phyloP scores from a whole-genome alignment of 352 stramenopile genomes.

The Thalassiosira hispida region DNA sequence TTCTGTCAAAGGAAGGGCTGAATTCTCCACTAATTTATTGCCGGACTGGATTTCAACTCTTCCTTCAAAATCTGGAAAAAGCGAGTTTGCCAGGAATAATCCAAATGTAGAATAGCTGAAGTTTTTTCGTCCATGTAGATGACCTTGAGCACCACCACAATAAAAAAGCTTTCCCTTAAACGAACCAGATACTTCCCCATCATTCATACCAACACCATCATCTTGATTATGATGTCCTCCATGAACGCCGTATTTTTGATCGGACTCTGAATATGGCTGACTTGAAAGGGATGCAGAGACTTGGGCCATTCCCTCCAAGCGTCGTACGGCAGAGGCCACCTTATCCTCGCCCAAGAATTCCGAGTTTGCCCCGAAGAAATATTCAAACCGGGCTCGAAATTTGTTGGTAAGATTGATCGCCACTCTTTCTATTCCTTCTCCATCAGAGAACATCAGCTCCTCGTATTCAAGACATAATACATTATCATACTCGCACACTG shows the following conservation, averaged over 20 bases:
- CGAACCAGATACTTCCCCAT: not conserved
- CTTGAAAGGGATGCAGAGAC: constrained; percentile 29
- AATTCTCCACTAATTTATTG: constrained; percentile 26
- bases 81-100: constrained; percentile 43
- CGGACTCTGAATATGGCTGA: constrained; percentile 34
- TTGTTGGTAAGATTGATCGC: constrained; percentile 33
- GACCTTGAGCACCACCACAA: constrained; percentile 43
- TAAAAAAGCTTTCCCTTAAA: constrained; percentile 47
- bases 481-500: constrained; percentile 52
- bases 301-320: constrained; percentile 50
- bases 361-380: constrained; percentile 47
- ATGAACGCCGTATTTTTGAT: constrained; percentile 58
- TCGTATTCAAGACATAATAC: constrained; percentile 59
- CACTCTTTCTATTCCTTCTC: constrained; percentile 24
- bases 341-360: constrained; percentile 43
- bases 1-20: constrained; percentile 44
- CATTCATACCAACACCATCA: not conserved
- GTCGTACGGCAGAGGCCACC: constrained; percentile 24
- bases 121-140: constrained; percentile 20
- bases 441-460: constrained; percentile 34
- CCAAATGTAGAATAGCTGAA: constrained; percentile 58
- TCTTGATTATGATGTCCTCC: constrained; percentile 38
- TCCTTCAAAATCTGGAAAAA: constrained; percentile 53
- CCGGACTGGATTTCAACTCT: constrained; percentile 27
- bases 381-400: constrained; percentile 44